phyloP scores from a whole-genome alignment of 495 filamentous ascomycete genomes.

The Acidomyces sp. region DNA sequence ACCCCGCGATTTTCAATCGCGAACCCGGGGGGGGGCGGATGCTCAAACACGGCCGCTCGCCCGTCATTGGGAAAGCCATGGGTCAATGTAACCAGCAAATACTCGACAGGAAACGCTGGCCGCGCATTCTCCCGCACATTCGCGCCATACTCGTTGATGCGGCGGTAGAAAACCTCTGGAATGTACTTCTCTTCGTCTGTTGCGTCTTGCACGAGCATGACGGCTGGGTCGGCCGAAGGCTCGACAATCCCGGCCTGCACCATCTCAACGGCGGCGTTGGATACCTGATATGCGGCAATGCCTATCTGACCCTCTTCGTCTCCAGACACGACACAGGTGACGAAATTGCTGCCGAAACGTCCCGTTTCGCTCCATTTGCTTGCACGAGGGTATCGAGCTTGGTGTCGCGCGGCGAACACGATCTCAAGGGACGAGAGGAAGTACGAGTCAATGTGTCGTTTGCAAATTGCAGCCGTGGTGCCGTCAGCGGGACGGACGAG shows the following conservation, averaged over 20 bases:
- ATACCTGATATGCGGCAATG: constrained; percentile 86
- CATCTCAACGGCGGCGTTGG: constrained; percentile 94
- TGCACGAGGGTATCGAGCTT: constrained; percentile 75
- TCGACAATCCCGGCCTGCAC: constrained; percentile 89
- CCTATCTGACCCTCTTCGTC: constrained; percentile 79
- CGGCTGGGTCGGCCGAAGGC: constrained; percentile 77
- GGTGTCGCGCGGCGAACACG: constrained; percentile 72
- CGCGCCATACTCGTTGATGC: constrained; percentile 90
- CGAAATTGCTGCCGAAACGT: constrained; percentile 88
- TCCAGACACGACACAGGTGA: constrained; percentile 87
- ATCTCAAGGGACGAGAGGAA: constrained; percentile 89
- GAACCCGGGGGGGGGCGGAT: no score
- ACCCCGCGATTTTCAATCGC: constrained; percentile 81
- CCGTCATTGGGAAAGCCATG: constrained; percentile 84
- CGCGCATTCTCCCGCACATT: constrained; percentile 96
- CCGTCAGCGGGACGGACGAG: constrained; percentile 68
- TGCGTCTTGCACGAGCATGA: constrained; percentile 91
- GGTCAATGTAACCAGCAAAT: constrained; percentile 86
- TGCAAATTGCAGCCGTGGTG: constrained; percentile 75
- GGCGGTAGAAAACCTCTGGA: constrained; percentile 91
- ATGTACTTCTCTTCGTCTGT: constrained; percentile 92
- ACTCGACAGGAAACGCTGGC: constrained; percentile 90
- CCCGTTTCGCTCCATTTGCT: constrained; percentile 97
- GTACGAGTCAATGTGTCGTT: constrained; percentile 90
- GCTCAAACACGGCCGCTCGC: constrained; percentile 56